Percentiles rank a stretch among this genome's conserved stretches.
Evolutionary conservation across 2,329 filamentous ascomycete genomes (phyloP).

Genomic region (Neurospora crassa): DNA sequence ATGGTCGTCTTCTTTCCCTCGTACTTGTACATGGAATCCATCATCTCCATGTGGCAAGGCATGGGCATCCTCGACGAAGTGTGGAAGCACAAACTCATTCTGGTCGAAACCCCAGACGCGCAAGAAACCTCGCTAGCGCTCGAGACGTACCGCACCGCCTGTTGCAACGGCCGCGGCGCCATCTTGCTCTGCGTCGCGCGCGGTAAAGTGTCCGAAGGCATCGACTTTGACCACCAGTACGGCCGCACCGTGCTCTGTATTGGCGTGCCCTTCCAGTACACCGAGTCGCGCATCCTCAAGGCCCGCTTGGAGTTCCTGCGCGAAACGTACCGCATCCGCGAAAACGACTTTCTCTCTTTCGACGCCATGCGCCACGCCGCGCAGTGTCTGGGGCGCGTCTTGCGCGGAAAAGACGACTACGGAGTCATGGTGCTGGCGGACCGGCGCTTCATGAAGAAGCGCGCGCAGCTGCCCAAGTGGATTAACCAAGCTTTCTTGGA

Average conservation of each 20-base stretch:
- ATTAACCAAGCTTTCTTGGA: conserved; percentile 83
- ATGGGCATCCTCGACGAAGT: conserved; percentile 97
- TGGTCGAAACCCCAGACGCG: conserved; percentile 94
- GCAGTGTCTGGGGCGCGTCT: conserved; percentile 87
- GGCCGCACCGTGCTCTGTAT: conserved; percentile 93
- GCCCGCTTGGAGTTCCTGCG: conserved; percentile 91
- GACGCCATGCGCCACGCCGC: conserved; percentile 99
- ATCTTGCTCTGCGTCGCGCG: conserved; percentile 90
- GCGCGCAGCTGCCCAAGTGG: conserved; percentile 88
- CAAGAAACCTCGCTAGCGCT: conserved; percentile 93
- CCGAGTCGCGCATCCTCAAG: conserved; percentile 92
- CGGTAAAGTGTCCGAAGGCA: conserved; percentile 94
- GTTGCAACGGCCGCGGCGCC: conserved; percentile 91
- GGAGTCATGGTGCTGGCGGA: conserved; percentile 99
- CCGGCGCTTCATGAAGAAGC: conserved; percentile 85
- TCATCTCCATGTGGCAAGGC: conserved; percentile 98
- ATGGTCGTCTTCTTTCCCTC: conserved; percentile 99
- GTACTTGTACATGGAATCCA: conserved; percentile 98
- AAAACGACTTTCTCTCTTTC: conserved; percentile 97
- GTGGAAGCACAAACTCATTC: conserved; percentile 97
- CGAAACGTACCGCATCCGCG: conserved; percentile 91
- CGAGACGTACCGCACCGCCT: conserved; percentile 94
- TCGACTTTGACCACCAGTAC: conserved; percentile 99
- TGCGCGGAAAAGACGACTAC: conserved; percentile 96
- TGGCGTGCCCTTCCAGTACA: conserved; percentile 97